A percentile compares a stretch with the other conserved stretches of the same genome.
phyloP scores from a whole-genome alignment of 352 stramenopile genomes.

The Pythium aristosporum region DNA sequence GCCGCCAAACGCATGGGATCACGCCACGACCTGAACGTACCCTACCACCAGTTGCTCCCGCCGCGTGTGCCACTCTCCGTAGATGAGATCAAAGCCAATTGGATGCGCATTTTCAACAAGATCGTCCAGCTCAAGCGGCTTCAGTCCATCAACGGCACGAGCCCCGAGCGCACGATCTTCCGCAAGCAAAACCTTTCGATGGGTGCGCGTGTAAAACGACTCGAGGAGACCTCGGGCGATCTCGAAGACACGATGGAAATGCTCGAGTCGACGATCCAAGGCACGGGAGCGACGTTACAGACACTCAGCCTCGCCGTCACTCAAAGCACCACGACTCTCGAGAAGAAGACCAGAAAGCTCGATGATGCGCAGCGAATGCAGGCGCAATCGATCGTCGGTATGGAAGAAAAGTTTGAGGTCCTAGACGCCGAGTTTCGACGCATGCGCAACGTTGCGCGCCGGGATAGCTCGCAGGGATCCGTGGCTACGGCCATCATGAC shows the following conservation, averaged over 20 bases:
- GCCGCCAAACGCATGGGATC: conserved; percentile 25
- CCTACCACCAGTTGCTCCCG: neutral
- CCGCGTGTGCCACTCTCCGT: conserved; percentile 34
- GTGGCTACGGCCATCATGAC: conserved; percentile 16
- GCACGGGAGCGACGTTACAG: conserved; percentile 39
- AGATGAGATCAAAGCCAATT: conserved; percentile 41
- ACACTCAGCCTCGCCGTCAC: conserved; percentile 36
- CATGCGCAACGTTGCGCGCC: conserved; percentile 37
- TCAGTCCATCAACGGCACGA: conserved; percentile 50
- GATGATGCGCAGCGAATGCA: conserved; percentile 44
- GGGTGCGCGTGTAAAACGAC: conserved; percentile 50
- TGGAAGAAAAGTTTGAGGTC: conserved; percentile 59
- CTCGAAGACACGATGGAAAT: conserved; percentile 54
- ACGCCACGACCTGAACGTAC: conserved; percentile 3
- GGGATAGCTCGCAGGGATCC: conserved; percentile 35
- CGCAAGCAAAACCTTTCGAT: conserved; percentile 64
- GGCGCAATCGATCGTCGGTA: conserved; percentile 39
- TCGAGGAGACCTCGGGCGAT: conserved; percentile 52
- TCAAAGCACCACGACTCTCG: conserved; percentile 38
- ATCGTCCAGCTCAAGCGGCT: conserved; percentile 58
- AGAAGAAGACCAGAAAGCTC: conserved; percentile 41
- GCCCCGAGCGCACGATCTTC: conserved; percentile 51
- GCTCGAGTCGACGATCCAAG: conserved; percentile 41
- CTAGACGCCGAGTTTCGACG: conserved; percentile 55
- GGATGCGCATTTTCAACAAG: conserved; percentile 47